Base-by-base conservation (phyloP, 1,284 basidiomycete genomes). In the Trichosporon coremiiforme region DNA sequence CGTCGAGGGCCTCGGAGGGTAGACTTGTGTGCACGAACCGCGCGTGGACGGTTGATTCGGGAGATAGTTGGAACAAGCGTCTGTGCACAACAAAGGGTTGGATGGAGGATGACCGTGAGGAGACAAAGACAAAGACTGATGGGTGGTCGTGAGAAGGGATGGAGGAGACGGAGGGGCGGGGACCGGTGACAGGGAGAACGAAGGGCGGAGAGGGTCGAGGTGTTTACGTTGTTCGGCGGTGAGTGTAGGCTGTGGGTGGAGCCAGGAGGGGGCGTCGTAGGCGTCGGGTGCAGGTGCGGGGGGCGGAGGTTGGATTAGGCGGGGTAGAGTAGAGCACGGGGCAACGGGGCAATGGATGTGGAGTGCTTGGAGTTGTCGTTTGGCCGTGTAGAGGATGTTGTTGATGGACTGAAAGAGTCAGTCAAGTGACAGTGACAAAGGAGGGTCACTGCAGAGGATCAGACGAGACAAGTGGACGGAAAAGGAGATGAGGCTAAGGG, bases 101-200 rank as follows among this genome's bases (percentile, higher is more conserved):
- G 22, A 29, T 10, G 53, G 5, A 13, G 41, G 45, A 13, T n/a
- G 45, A 17, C 55, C 13, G 55, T 5, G 29, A 57, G 55, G 25
- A 57, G 1, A 29, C 55, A 31, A 57, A 31, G 55, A 57, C 55
- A 57, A 57, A 57, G 29, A 17, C 55, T 25, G 25, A 4, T 57
- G n/a, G 55, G 55, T 57, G 55, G 25, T 29, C 55, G 55, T 57
- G 55, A 57, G 55, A 57, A 57, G 55, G 55, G 55, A 33, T 57
- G 25, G n/a, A 20, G 29, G 5, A 0, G 55, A 55, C 17, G 22
- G 53, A 25, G 53, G n/a, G 22, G 20, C 12, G 53, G 29, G 29
- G 25, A 57, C 1, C 22, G 25, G 55, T 31, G 55, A 31, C 13
- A 15, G 29, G 55, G 55, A 31, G 55, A 13, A 15, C 38, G 55